These are phyloP conservation scores for Leucosporidium creatinivorum DNA, from an alignment of 768 basidiomycete genomes.

Conservation along the genomic window DNA sequence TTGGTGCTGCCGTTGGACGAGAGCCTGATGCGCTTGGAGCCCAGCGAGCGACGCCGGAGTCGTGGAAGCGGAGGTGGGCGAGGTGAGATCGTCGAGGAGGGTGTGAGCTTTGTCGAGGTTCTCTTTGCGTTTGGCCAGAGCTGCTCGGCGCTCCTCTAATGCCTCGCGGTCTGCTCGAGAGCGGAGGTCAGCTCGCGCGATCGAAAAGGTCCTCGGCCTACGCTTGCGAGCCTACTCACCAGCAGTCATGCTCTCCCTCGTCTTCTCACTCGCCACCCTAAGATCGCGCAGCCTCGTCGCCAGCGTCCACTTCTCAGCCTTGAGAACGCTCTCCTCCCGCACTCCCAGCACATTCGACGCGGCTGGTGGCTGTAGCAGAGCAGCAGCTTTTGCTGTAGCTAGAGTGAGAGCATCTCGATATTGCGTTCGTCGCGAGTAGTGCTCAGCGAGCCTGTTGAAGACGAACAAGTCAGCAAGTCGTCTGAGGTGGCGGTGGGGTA, in stretches of 20 bases:
- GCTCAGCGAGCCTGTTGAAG: slow-evolving; percentile 10
- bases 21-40: neutral
- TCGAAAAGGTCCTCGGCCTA: no score
- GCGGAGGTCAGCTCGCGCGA: neutral
- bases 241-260: neutral
- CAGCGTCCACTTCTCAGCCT: slow-evolving; percentile 21
- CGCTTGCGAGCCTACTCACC: neutral
- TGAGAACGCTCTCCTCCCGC: slow-evolving; percentile 13
- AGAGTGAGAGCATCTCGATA: slow-evolving; percentile 16
- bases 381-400: slow-evolving; percentile 5
- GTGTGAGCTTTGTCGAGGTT: slow-evolving; percentile 22
- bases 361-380: slow-evolving; percentile 7
- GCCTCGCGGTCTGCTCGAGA: neutral
- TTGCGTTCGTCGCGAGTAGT: slow-evolving; percentile 11
- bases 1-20: neutral
- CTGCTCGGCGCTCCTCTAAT: neutral
- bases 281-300: slow-evolving; percentile 9
- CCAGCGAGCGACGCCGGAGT: neutral
- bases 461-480: neutral
- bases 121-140: slow-evolving; percentile 2
- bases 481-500: no score
- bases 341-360: slow-evolving; percentile 5
- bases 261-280: slow-evolving; percentile 4
- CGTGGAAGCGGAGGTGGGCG: neutral
- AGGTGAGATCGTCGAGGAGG: slow-evolving; percentile 9